Conservation (phyloP, 768 basidiomycete genomes). For the Boletus reticuloceps region DNA sequence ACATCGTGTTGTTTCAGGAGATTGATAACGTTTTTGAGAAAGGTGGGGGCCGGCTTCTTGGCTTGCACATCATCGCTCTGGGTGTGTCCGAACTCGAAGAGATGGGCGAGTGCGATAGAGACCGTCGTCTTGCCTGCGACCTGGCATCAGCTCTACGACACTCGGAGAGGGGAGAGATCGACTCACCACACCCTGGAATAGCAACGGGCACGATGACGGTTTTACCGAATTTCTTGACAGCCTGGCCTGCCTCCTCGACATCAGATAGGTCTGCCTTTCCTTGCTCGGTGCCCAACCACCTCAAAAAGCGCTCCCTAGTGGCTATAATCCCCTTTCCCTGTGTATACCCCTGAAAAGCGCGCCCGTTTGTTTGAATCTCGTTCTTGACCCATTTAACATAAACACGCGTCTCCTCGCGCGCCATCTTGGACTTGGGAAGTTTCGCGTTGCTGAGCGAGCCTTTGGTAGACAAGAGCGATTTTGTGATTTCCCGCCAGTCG, state of each 20-base stretch:
- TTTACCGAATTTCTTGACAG: constrained; percentile 49
- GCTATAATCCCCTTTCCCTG: constrained; percentile 84
- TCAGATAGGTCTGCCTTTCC: constrained; percentile 38
- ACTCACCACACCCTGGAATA: constrained; percentile 87
- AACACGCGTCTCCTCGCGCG: constrained; percentile 69
- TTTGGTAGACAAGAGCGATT: constrained; percentile 54
- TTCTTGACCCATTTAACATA: constrained; percentile 84
- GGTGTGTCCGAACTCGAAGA: constrained; percentile 88
- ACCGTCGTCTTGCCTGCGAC: constrained; percentile 81
- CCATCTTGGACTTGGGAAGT: constrained; percentile 66
- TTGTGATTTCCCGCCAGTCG: constrained; percentile 94
- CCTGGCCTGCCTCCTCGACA: constrained; percentile 15
- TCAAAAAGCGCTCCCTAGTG: constrained; percentile 75
- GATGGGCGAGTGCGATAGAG: constrained; percentile 68
- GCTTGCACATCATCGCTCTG: constrained; percentile 87
- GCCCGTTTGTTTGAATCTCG: constrained; percentile 63
- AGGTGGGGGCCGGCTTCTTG: constrained; percentile 70
- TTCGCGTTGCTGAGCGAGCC: constrained; percentile 30
- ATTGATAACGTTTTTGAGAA: constrained; percentile 67
- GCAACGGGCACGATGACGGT: constrained; percentile 87
- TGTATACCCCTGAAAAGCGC: constrained; percentile 57
- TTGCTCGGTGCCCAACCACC: constrained; percentile 56
- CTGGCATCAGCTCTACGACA: neutral
- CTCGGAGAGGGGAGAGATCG: neutral
- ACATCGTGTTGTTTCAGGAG: constrained; percentile 65